Conservation (phyloP, 352 stramenopile genomes). For the Lagenidium giganteum region DNA sequence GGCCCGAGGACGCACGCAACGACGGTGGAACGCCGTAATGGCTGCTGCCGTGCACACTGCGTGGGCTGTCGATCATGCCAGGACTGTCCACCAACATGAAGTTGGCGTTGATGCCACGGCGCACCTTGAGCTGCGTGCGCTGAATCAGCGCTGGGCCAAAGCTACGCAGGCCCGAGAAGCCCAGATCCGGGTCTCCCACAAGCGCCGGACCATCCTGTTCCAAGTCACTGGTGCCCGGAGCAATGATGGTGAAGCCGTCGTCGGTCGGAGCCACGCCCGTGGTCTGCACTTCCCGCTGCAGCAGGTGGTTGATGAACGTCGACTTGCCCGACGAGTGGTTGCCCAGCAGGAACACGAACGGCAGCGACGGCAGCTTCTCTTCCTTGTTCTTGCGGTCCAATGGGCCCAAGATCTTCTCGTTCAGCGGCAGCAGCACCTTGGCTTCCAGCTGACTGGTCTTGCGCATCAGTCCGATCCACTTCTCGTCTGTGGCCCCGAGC, state of each 20-base stretch:
- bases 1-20: too few relatives aligned
- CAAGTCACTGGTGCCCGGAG: conserved; percentile 92
- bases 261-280: conserved; percentile 99
- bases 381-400: conserved; percentile 87
- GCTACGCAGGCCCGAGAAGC: conserved; percentile 93
- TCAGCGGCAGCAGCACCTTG: conserved; percentile 71
- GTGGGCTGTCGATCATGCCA: conserved; percentile 99
- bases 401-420: conserved; percentile 81
- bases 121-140: conserved; percentile 98
- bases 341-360: conserved; percentile 98
- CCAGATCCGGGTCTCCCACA: conserved; percentile 97
- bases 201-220: conserved; percentile 95
- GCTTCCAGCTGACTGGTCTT: conserved; percentile 73
- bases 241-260: conserved; percentile 99
- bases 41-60: conserved; percentile 56
- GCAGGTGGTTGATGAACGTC: conserved; percentile 99
- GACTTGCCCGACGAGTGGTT: conserved; percentile 99
- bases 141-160: conserved; percentile 98
- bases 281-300: conserved; percentile 94
- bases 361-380: conserved; percentile 90
- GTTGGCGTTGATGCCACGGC: conserved; percentile 89
- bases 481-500: conserved; percentile 46
- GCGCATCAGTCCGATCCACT: conserved; percentile 82
- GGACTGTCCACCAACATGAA: conserved; percentile 99
- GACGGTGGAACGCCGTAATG: conserved; percentile 35